Evolutionary conservation across 768 basidiomycete species (phyloP).

Genomic region (Termitomyces sp.): DNA sequence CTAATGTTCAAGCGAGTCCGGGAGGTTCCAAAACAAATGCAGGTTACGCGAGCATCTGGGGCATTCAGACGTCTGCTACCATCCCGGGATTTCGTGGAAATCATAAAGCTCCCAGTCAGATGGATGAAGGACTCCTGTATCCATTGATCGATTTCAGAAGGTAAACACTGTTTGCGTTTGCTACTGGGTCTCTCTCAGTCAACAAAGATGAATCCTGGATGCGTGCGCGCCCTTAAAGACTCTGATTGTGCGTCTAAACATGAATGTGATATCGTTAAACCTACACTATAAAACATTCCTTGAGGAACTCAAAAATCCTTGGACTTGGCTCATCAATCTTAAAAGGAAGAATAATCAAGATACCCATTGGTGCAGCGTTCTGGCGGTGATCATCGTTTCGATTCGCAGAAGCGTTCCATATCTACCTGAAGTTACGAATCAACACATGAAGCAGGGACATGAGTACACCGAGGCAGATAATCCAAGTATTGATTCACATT

Average conservation of each 20-base stretch:
- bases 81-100: constrained; percentile 29
- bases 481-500: constrained; percentile 29
- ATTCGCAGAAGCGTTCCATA: too few species aligned
- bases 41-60: too few species aligned
- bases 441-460: not conserved
- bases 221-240: not conserved
- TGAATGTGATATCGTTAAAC: constrained; percentile 15
- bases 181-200: constrained; percentile 42
- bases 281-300: constrained; percentile 56
- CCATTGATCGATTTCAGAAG: constrained; percentile 62
- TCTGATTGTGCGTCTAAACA: not conserved
- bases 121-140: constrained; percentile 37
- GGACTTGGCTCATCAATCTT: constrained; percentile 22
- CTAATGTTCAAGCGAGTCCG: too few species aligned
- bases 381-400: too few species aligned
- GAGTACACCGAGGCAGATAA: not conserved
- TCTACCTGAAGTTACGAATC: constrained; percentile 23
- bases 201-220: constrained; percentile 47
- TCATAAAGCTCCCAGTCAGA: constrained; percentile 47
- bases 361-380: constrained; percentile 58
- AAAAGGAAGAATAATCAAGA: constrained; percentile 7
- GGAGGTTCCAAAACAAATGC: too few species aligned
- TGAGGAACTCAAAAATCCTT: constrained; percentile 58
- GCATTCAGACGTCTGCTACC: too few species aligned
- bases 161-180: constrained; percentile 64